phyloP scores from a whole-genome alignment of 176 grass and related monocot genomes.

The Hsuehochloa calcarea region DNA sequence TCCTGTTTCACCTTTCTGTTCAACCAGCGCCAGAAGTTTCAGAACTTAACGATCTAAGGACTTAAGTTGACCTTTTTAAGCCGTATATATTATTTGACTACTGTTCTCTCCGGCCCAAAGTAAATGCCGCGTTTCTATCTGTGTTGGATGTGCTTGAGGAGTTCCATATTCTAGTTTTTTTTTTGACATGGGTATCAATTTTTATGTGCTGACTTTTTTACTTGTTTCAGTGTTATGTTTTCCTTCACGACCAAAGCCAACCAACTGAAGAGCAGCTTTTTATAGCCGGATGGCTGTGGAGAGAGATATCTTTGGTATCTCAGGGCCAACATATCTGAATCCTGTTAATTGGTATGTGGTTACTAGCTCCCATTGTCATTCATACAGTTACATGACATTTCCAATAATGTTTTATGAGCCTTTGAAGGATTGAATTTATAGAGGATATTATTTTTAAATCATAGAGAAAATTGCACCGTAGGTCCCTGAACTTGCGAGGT shows the following conservation, averaged over 20 bases:
- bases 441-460: background rate
- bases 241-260: background rate
- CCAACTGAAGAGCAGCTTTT: slow-evolving; percentile 23
- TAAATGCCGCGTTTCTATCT: background rate
- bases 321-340: slow-evolving; percentile 68
- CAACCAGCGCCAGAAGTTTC: background rate
- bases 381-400: slow-evolving; percentile 15
- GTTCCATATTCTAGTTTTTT: background rate
- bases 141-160: background rate
- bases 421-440: background rate
- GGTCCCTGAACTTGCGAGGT: too few relatives aligned
- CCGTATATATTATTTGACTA: background rate
- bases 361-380: slow-evolving; percentile 5
- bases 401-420: background rate
- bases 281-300: slow-evolving; percentile 63
- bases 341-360: slow-evolving; percentile 72
- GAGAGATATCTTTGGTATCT: slow-evolving; percentile 70
- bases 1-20: background rate
- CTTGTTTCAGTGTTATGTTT: slow-evolving; percentile 31
- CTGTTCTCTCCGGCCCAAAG: background rate
- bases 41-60: background rate
- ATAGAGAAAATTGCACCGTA: background rate
- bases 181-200: background rate
- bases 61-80: background rate
- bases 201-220: background rate